Evolutionary conservation across 2,329 filamentous ascomycete species (phyloP), one percentile per base, ranked within the genome.

Genomic region (Colletotrichum liaoningense): DNA sequence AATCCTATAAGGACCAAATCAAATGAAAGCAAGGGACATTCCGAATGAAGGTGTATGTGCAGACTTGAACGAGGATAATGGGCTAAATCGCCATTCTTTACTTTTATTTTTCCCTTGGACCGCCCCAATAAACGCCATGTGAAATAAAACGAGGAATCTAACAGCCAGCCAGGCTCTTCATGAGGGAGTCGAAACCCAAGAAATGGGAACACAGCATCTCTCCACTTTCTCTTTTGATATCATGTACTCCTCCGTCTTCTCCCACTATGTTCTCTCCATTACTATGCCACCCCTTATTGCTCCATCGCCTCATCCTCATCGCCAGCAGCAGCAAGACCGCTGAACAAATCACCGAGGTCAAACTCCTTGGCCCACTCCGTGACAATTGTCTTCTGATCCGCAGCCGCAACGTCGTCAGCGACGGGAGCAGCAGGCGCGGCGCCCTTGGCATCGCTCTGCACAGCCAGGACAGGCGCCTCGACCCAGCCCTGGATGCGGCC

Each of bases 311-410:
- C 87, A 5, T 76, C 84, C 8, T 78, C 79, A 22, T 70, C 80
- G 38, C 74, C 79, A 35, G 74, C 79, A 42, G 70, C 78, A n/a
- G 76, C 79, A 24, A 77, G 81, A 30, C 80, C 91, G 7, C 49
- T 92, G 12, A 94, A 98, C 16, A 99, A 85, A 2, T 95, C 97
- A 75, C 98, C 97, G 9, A 99, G 88, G 86, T 96, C 95, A 84
- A 99, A 98, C 83, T 98, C 96, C 78, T 94, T 92, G 8, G 95
- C 94, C 95, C 96, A 97, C 81, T 97, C 93, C 12, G 93, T 94
- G 68, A 98, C 95, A 81, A 98, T 94, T 84, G 95, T 86, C 86
- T 97, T 95, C 82, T 97, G 92, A 76, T 95, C 91, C 75, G 89
- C 87, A 77, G 86, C 81, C 67, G 85, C 82, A 64, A 86, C 84